Conservation (phyloP, 148 eudicot species). For the Talinum fruticosum region DNA sequence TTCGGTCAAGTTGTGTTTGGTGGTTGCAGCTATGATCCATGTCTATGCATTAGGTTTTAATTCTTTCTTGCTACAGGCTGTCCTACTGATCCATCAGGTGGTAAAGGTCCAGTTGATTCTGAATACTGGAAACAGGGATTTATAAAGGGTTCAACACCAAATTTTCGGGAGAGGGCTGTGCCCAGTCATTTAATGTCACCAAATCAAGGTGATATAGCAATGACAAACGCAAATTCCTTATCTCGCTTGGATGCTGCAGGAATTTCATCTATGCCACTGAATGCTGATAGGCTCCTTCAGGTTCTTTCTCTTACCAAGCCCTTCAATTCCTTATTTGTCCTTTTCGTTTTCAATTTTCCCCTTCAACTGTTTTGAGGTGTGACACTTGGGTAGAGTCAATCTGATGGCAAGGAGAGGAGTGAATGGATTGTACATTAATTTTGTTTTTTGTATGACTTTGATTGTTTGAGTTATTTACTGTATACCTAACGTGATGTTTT, state of each 20-base stretch:
- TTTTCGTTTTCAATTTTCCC: not conserved
- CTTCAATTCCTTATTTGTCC: not conserved
- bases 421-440: not conserved
- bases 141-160: conserved; percentile 29
- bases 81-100: conserved; percentile 31
- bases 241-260: conserved; percentile 47
- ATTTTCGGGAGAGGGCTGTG: conserved; percentile 38
- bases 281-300: conserved; percentile 46
- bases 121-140: conserved; percentile 52
- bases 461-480: not conserved
- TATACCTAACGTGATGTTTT: not conserved
- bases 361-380: not conserved
- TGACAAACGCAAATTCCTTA: conserved; percentile 25
- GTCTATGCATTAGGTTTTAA: not conserved
- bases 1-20: not conserved
- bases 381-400: not conserved
- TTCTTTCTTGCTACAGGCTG: conserved; percentile 11
- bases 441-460: not conserved
- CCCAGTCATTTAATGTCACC: conserved; percentile 32
- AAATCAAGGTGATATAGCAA: conserved; percentile 32
- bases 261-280: conserved; percentile 25
- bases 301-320: conserved; percentile 28
- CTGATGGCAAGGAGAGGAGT: not conserved
- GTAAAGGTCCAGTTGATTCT: conserved; percentile 42
- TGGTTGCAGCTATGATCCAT: not conserved